Evolutionary conservation across 192 early-diverging fungal genomes (phyloP), one percentile per base, ranked within the genome.

Genomic region (Dimargaris cristalligena): DNA sequence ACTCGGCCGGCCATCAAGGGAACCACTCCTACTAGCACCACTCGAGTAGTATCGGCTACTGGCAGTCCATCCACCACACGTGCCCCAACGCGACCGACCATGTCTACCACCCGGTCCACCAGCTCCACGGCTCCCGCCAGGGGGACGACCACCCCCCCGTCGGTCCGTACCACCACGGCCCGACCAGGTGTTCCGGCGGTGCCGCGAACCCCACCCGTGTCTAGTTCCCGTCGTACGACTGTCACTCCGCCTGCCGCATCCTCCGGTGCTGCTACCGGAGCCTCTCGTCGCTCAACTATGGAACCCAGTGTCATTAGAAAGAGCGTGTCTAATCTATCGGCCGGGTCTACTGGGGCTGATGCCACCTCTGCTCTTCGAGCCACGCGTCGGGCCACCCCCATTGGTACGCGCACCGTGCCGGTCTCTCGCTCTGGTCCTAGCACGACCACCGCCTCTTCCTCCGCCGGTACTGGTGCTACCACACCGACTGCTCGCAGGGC

Each of bases 231-330:
- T 38, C 33, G 34, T 16, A 57, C 34, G 55, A n/a, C 55, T 18
- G 38, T 10, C 8, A 31, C 55, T 38, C 55, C 29, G 34, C 54
- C 55, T 23, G 14, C 50, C 38, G 2, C 50, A 14, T 25, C 50
- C 22, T 30, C 26, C 13, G 6, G 26, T 8, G 30, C 50, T 26
- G 14, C 50, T 11, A 26, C 50, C 14, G 50, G 22, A 2, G 28
- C 50, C 30, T 52, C 50, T 26, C 50, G 50, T 23, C 50, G 50
- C 23, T 52, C 50, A 18, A 52, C 50, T 26, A 25, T 52, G 50
- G 50, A 52, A 23, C 50, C 50, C 50, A 26, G 4, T 26, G 50
- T 23, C 50, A 52, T 29, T 29, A 18, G 26, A 2, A 52, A 30
- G 23, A 23, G 20, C 20, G 23, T 30, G 13, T 29, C 50, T 26